phyloP scores from a whole-genome alignment of 73 alveolate genomes.

The Tetrahymena malaccensis region DNA sequence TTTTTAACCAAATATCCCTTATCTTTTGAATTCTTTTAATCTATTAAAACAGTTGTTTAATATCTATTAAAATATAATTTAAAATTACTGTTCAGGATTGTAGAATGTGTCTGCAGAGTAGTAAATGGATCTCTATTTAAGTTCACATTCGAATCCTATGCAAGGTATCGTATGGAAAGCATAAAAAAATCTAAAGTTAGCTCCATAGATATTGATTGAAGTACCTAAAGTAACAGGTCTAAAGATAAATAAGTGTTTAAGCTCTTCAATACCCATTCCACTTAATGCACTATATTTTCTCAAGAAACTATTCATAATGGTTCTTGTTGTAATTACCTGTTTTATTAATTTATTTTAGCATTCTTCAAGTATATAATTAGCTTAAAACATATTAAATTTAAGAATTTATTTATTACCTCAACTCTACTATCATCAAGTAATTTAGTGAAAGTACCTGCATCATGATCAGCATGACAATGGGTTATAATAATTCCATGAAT shows the following conservation, averaged over 20 bases:
- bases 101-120: conserved; percentile 34
- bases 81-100: not conserved
- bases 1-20: not conserved
- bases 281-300: conserved; percentile 34
- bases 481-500: conserved; percentile 30
- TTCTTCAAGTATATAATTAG: no score
- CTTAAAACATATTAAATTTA: not conserved
- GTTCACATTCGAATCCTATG: conserved; percentile 22
- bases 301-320: conserved; percentile 34
- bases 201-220: conserved; percentile 33
- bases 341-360: not conserved
- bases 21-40: not conserved
- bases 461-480: conserved; percentile 48
- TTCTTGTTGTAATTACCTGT: conserved; percentile 26
- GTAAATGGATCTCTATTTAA: conserved; percentile 10
- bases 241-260: conserved; percentile 16
- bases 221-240: conserved; percentile 39
- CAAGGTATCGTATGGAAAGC: conserved; percentile 43
- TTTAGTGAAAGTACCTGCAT: conserved; percentile 41
- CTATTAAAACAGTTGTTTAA: not conserved
- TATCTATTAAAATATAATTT: not conserved
- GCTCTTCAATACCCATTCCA: conserved; percentile 6
- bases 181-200: conserved; percentile 25
- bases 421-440: conserved; percentile 23
- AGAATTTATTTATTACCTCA: not conserved